Base-by-base conservation (phyloP, 148 eudicot species). In the Vaccinium myrtillus region DNA sequence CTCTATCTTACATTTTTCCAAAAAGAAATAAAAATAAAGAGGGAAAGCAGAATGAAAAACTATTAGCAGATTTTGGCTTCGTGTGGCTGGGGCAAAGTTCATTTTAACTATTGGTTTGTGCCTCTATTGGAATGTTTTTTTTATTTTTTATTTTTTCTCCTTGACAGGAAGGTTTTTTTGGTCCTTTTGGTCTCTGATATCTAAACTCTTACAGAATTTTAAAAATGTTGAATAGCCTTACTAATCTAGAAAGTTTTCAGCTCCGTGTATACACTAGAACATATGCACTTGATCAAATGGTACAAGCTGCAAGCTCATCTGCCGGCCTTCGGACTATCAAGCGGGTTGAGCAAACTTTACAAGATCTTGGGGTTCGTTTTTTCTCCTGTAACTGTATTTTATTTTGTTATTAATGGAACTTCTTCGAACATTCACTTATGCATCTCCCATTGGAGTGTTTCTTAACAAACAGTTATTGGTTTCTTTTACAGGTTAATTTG, bases 251-350 rank as follows among this genome's bases (percentile, higher is more conserved):
- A 36, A 36, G 21, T 81, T 90, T 93, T 87, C 95, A 97, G 99
- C 86, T 95, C 88, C 94, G 93, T 53, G 99, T 95, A 39, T 95
- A 97, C 87, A 90, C 93, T 86, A 91, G 99, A 86, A 90, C 99
- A 46, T 95, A 93, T 87, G 99, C 93, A 81, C 92, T 95, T 83
- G 99, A 94, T 63, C 97, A 97, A 93, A 97, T 97, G 99, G 98
- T 97, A 83, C 98, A 97, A 91, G 99, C 98, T 87, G 98, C 89
- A 65, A 97, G 93, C 87, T 88, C 99, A 87, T 89, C 98, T 78
- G 98, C 99, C 27, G 98, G 99, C 84, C 96, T 95, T 83, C 93
- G 98, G 87, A 92, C 98, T 77, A 95, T 95, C 88, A 97, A 97
- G 85, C 92, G 98, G 50, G 96, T 94, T 86, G 99, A 97, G 83